phyloP scores from a whole-genome alignment of 257 asterid species.

The Solanum lycopersicoides region DNA sequence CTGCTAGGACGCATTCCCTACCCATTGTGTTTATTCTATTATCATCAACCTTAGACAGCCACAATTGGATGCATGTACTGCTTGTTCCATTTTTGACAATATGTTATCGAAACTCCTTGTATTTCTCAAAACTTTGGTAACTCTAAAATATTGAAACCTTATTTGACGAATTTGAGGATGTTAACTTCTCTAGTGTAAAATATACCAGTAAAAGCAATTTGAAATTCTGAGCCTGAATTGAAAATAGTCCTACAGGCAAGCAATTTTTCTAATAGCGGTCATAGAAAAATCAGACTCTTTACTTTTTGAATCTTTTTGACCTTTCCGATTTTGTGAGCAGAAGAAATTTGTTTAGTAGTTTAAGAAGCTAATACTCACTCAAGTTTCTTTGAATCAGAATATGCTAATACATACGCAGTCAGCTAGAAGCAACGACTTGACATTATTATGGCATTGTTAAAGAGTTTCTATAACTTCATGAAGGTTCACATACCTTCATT shows the following conservation, averaged over 20 bases:
- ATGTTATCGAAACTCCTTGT: background rate
- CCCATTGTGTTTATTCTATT: background rate
- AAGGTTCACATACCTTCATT: constrained; percentile 63
- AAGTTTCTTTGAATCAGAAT: constrained; percentile 29
- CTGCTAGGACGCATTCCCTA: background rate
- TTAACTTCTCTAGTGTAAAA: background rate
- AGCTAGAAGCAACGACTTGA: constrained; percentile 76
- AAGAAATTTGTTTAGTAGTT: background rate
- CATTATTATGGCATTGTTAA: constrained; percentile 57
- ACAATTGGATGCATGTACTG: background rate
- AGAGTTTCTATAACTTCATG: constrained; percentile 82
- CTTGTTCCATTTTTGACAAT: background rate
- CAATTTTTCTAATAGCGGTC: background rate
- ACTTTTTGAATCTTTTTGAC: background rate
- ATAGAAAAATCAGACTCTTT: background rate
- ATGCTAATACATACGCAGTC: constrained; percentile 34
- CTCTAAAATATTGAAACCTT: background rate
- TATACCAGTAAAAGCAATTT: background rate
- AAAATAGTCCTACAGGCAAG: background rate
- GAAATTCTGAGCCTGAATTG: background rate
- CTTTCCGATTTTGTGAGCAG: background rate
- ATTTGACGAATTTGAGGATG: background rate
- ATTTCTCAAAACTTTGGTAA: background rate
- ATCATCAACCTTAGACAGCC: no score
- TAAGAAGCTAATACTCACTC: constrained; percentile 1